Evolutionary conservation across 2,329 filamentous ascomycete species (phyloP).

Genomic region (Helotiales sp.): DNA sequence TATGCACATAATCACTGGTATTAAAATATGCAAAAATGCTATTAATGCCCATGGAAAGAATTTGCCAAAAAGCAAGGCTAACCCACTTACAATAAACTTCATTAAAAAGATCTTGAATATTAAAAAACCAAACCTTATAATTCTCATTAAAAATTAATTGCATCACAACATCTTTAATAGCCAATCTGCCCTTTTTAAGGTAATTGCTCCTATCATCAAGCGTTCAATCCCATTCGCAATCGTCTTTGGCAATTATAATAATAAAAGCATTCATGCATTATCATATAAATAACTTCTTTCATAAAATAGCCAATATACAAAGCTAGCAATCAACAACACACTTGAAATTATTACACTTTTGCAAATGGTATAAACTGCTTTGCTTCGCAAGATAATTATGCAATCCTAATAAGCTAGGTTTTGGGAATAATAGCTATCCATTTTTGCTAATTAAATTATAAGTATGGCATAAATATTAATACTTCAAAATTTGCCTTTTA

Average conservation of each 20-base stretch:
- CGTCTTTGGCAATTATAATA: conserved; percentile 97
- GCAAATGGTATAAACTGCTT: too few species aligned
- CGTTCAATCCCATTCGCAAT: conserved; percentile 87
- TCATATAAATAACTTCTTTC: conserved; percentile 45
- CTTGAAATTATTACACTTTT: too few species aligned
- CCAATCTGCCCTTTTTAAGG: conserved; percentile 82
- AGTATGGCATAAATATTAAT: conserved; percentile 76
- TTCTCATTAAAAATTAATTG: conserved; percentile 89
- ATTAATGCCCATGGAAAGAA: conserved; percentile 50
- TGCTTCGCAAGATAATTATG: too few species aligned
- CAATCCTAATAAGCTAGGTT: too few species aligned
- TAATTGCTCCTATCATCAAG: conserved; percentile 78
- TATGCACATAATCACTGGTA: conserved; percentile 85
- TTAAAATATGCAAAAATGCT: conserved; percentile 84
- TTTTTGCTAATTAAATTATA: conserved; percentile 43
- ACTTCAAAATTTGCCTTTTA: conserved; percentile 83
- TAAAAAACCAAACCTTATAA: conserved; percentile 88
- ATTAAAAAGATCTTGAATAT: conserved; percentile 82
- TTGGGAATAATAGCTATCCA: conserved; percentile 34
- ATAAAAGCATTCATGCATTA: conserved; percentile 65
- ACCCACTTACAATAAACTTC: conserved; percentile 87
- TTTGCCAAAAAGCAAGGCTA: conserved; percentile 80
- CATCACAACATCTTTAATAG: conserved; percentile 89
- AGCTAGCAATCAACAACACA: conserved; percentile 34
- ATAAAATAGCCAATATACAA: conserved; percentile 30